Base-by-base conservation (phyloP, 805 yeast genomes). In the Candida pseudoglaebosa region DNA sequence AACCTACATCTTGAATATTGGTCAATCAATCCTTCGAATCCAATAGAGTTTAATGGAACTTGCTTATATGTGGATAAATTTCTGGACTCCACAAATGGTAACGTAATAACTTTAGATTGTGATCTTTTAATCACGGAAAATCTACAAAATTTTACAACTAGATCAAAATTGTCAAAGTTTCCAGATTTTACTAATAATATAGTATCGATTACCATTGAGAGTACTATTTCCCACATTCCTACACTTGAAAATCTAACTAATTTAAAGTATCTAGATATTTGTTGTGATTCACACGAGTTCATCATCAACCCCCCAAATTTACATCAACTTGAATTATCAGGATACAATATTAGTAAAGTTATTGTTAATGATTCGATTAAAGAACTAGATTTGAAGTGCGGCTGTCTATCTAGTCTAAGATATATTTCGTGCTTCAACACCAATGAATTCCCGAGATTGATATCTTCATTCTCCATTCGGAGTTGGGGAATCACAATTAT, bases 271-370 rank as follows among this genome's bases (percentile, higher is more conserved):
- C 22, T 33, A n/a, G 14, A 22, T 10, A 20, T 22, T 4, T 6
- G 7, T 6, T 33, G 36, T n/a, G 18, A 21, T 22, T 22, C 16
- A 15, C 8, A 33, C 8, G 13, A 12, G 8, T 14, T 22, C 12
- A 22, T 16, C 4, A 33, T 33, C 6, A 33, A 33, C 22, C 20
- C 36, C 7, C 36, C 36, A 5, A 21, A 33, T 22, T 13, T 33
- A 22, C 4, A 8, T n/a, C n/a, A 12, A 22, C 16, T 33, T 4
- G 13, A 6, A 13, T 8, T 33, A n/a, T 14, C 5, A 12, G 36
- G 36, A 4, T 6, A 5, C 5, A 33, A 14, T 21, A 22, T 22
- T 6, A 15, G 10, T 7, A 21, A 21, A 14, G 4, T 33, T 13
- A 20, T n/a, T n/a, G 36, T 33, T 4, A 22, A 21, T 13, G 36